Conservation (phyloP, 495 filamentous ascomycete species). For the Hypoxylon cercidicola region DNA sequence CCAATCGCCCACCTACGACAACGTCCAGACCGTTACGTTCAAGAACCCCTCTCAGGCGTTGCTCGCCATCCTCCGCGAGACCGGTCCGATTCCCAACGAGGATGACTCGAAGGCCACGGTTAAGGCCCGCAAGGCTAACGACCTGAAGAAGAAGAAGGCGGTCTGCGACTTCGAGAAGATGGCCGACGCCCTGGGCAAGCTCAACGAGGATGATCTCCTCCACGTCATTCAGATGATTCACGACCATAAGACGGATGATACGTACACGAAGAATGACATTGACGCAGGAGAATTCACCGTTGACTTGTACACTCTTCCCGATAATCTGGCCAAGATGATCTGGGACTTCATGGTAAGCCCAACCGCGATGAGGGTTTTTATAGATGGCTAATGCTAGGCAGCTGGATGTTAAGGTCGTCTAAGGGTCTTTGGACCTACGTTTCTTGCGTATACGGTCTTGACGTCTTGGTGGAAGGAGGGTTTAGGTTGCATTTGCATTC, state of each 20-base stretch:
- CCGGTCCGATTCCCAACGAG: conserved; percentile 83
- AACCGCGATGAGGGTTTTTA: background rate
- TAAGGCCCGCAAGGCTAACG: conserved; percentile 67
- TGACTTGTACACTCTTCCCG: conserved; percentile 94
- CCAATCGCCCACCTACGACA: conserved; percentile 79
- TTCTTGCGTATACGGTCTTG: conserved; percentile 15
- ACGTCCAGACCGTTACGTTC: conserved; percentile 83
- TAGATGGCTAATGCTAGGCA: conserved; percentile 22
- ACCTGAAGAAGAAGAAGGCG: conserved; percentile 85
- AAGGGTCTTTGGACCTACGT: conserved; percentile 8
- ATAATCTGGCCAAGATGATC: conserved; percentile 83
- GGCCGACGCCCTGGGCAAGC: conserved; percentile 87
- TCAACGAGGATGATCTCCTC: conserved; percentile 88
- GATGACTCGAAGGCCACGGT: conserved; percentile 63
- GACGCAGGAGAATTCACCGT: conserved; percentile 99
- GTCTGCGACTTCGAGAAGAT: conserved; percentile 96
- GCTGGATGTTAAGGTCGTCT: conserved; percentile 43
- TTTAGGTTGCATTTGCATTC: conserved; percentile 41
- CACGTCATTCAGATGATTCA: conserved; percentile 98
- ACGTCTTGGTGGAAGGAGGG: conserved; percentile 7
- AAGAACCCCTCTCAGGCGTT: conserved; percentile 90
- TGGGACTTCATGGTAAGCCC: conserved; percentile 79
- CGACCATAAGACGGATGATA: conserved; percentile 90
- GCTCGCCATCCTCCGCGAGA: conserved; percentile 76
- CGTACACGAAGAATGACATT: conserved; percentile 96